These are phyloP conservation scores for Hagleromyces aurorensis DNA, from an alignment of 805 yeast genomes.

Conservation along the genomic window DNA sequence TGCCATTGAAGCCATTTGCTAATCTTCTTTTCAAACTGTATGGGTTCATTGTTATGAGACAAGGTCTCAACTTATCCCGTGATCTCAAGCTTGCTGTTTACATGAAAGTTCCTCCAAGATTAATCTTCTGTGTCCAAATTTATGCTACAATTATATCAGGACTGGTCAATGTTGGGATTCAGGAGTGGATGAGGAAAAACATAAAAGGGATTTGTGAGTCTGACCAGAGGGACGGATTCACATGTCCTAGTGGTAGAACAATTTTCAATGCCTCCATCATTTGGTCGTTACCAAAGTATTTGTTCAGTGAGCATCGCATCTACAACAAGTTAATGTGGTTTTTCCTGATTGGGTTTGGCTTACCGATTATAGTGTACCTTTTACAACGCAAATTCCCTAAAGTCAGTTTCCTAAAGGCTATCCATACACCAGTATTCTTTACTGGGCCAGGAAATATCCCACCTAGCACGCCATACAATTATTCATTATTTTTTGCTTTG, in stretches of 20 bases:
- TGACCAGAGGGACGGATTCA: conserved; percentile 37
- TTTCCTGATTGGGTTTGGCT: conserved; percentile 43
- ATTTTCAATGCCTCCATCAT: conserved; percentile 45
- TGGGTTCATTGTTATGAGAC: conserved; percentile 48
- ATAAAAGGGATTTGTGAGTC: conserved; percentile 34
- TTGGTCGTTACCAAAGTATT: conserved; percentile 47
- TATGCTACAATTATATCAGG: conserved; percentile 35
- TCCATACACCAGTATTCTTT: conserved; percentile 60
- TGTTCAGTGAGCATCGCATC: conserved; percentile 42
- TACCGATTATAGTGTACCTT: conserved; percentile 32
- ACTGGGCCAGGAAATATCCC: conserved; percentile 56
- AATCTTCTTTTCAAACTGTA: conserved; percentile 46
- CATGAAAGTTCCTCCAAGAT: conserved; percentile 49
- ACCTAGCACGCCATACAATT: conserved; percentile 67
- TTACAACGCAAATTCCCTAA: conserved; percentile 27
- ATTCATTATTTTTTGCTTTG: conserved; percentile 43
- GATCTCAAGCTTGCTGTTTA: conserved; percentile 53
- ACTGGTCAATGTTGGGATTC: conserved; percentile 33
- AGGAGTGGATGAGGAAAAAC: conserved; percentile 36
- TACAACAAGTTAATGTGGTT: conserved; percentile 50
- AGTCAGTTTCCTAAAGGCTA: conserved; percentile 29
- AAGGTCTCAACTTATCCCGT: conserved; percentile 43
- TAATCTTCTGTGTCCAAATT: conserved; percentile 42
- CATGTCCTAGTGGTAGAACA: conserved; percentile 36
- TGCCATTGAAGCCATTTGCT: conserved; percentile 49